These are phyloP conservation scores for Closterium sp. DNA, from an alignment of 139 green algal genomes.

Conservation along the genomic window DNA sequence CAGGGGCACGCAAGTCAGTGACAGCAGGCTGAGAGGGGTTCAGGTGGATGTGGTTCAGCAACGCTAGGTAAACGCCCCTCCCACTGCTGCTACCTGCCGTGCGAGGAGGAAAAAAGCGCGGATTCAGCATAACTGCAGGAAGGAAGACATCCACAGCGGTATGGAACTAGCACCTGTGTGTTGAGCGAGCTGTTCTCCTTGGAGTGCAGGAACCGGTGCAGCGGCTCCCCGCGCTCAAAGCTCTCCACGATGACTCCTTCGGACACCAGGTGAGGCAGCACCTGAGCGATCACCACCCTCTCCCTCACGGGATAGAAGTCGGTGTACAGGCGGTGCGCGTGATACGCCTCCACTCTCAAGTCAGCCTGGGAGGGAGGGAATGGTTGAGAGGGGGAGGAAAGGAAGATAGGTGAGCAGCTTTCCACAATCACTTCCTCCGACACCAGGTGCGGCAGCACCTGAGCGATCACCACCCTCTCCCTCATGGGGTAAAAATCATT, in stretches of 20 bases:
- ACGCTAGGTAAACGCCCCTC: slow-evolving; percentile 51
- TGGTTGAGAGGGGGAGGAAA: background rate
- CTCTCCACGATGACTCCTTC: slow-evolving; percentile 82
- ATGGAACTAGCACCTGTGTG: slow-evolving; percentile 34
- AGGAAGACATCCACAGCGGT: no score
- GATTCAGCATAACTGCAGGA: no score
- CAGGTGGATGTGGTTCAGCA: slow-evolving; percentile 90
- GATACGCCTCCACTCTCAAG: background rate
- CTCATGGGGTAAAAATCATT: slow-evolving; percentile 69
- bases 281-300: slow-evolving; percentile 12
- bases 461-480: slow-evolving; percentile 20
- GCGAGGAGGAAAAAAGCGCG: no score
- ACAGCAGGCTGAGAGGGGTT: slow-evolving; percentile 61
- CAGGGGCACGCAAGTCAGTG: no score
- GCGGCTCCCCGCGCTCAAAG: slow-evolving; percentile 77
- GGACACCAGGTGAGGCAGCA: slow-evolving; percentile 19
- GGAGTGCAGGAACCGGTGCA: slow-evolving; percentile 83
- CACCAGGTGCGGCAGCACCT: slow-evolving; percentile 10
- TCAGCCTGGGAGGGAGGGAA: background rate
- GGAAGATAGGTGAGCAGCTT: slow-evolving; percentile 57
- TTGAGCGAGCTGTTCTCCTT: slow-evolving; percentile 27
- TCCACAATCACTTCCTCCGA: slow-evolving; percentile 78
- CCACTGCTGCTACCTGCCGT: slow-evolving; percentile 56
- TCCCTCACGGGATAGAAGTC: slow-evolving; percentile 70
- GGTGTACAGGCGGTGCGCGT: background rate